Percentiles rank a stretch among this genome's conserved stretches.
Evolutionary conservation across 2,329 filamentous ascomycete genomes (phyloP).

Genomic region (Berkeleyomyces rouxiae): DNA sequence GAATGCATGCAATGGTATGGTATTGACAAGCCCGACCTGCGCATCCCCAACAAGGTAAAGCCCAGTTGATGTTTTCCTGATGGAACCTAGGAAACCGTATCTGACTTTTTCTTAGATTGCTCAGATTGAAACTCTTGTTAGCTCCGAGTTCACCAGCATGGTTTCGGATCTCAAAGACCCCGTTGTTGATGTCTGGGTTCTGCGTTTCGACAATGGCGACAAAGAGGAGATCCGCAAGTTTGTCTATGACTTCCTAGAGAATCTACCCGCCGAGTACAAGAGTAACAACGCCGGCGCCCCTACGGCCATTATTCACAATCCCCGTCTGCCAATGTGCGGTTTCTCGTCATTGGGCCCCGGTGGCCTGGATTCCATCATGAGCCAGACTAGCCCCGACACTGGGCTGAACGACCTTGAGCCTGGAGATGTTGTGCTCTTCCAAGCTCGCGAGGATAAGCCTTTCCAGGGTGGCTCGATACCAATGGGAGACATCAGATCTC

Average conservation of each 20-base stretch:
- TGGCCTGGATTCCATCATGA: conserved; percentile 19
- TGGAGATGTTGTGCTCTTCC: conserved; percentile 67
- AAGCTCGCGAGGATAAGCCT: conserved; percentile 52
- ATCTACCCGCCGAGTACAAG: conserved; percentile 40
- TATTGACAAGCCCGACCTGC: conserved; percentile 80
- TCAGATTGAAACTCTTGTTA: conserved; percentile 45
- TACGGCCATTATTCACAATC: conserved; percentile 60
- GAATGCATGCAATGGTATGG: conserved; percentile 68
- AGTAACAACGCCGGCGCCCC: conserved; percentile 63
- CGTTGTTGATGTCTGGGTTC: conserved; percentile 56
- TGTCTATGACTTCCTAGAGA: conserved; percentile 52
- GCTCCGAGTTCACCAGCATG: conserved; percentile 51
- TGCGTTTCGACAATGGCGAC: conserved; percentile 38
- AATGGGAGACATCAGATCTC: conserved; percentile 55
- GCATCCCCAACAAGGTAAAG: conserved; percentile 50
- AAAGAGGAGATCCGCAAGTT: conserved; percentile 41
- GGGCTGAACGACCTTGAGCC: conserved; percentile 32
- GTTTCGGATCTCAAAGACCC: conserved; percentile 54
- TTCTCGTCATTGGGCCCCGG: conserved; percentile 52
- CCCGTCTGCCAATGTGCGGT: conserved; percentile 55
- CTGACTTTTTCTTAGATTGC: conserved; percentile 36
- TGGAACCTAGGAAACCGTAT: not conserved
- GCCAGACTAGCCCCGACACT: conserved; percentile 16
- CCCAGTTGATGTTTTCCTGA: not conserved
- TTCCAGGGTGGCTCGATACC: conserved; percentile 55